phyloP scores from a whole-genome alignment of 352 stramenopile species.

The Globisporangium irregulare region DNA sequence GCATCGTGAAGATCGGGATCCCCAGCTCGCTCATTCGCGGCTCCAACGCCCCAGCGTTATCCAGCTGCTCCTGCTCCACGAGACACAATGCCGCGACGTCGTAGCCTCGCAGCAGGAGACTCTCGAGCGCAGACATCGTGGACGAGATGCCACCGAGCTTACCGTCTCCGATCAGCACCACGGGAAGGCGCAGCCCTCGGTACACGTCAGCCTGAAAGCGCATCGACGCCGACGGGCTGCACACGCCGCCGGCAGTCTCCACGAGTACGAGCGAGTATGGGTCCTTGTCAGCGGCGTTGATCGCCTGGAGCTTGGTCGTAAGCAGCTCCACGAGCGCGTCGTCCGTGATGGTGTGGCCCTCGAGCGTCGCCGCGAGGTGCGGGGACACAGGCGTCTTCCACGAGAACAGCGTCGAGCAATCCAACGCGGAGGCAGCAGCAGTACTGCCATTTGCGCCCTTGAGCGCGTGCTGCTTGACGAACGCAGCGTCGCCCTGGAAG shows the following conservation, averaged over 20 bases:
- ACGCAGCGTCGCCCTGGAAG: constrained; percentile 83
- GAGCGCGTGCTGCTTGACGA: constrained; percentile 63
- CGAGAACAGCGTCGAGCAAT: constrained; percentile 88
- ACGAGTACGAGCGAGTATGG: constrained; percentile 76
- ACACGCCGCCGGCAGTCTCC: constrained; percentile 95
- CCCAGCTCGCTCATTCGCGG: constrained; percentile 59
- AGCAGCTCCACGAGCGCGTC: constrained; percentile 81
- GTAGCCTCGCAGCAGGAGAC: constrained; percentile 90
- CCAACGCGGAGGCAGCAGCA: constrained; percentile 21
- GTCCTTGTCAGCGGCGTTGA: constrained; percentile 29
- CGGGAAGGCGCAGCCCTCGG: constrained; percentile 79
- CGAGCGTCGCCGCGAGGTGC: constrained; percentile 88
- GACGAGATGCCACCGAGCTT: constrained; percentile 95
- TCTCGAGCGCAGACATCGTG: constrained; percentile 93
- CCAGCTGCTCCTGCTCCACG: constrained; percentile 72
- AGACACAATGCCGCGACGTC: constrained; percentile 83
- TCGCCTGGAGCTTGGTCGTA: constrained; percentile 41
- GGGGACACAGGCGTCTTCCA: constrained; percentile 95
- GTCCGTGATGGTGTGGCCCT: constrained; percentile 88
- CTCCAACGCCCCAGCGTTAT: constrained; percentile 64
- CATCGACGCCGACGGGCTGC: constrained; percentile 85
- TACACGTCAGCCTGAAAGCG: constrained; percentile 95
- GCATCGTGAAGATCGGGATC: constrained; percentile 76
- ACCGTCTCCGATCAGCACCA: constrained; percentile 95
- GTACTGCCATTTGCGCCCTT: constrained; percentile 1